Percentiles rank a stretch among this genome's conserved stretches.
Evolutionary conservation across 108 stramenopile genomes (phyloP).

Genomic region (Fragilaria crotonensis): DNA sequence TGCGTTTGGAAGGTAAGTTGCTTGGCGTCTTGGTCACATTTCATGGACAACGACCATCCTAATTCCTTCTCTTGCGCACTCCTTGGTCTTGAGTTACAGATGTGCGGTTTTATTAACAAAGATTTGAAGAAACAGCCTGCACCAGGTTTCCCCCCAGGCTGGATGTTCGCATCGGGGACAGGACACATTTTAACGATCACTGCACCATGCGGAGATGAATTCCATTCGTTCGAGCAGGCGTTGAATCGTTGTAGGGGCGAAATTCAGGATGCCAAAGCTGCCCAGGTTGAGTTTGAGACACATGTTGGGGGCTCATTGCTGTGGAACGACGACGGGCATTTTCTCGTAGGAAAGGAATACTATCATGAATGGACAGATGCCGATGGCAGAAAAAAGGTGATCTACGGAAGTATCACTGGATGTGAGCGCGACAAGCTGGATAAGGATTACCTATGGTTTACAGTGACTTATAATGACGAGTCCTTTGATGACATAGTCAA

Average conservation of each 20-base stretch:
- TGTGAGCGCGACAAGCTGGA: too few relatives aligned
- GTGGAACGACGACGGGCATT: background rate
- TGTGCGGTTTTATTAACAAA: background rate
- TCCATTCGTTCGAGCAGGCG: background rate
- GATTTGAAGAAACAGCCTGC: constrained; percentile 1
- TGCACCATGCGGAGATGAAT: background rate
- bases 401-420: background rate
- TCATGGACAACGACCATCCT: too few relatives aligned
- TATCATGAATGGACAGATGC: constrained; percentile 6
- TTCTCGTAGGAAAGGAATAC: constrained; percentile 2
- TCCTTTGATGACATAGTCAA: too few relatives aligned
- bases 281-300: background rate
- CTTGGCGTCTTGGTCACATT: background rate
- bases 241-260: background rate
- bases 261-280: background rate
- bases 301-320: background rate
- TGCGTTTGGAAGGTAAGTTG: background rate
- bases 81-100: background rate
- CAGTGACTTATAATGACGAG: too few relatives aligned
- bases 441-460: too few relatives aligned
- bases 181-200: background rate
- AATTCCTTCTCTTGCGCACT: too few relatives aligned
- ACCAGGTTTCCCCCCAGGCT: constrained; percentile 5
- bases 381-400: background rate
- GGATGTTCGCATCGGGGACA: background rate